Evolutionary conservation across 2,329 filamentous ascomycete species (phyloP).

Genomic region (Fusarium redolens): DNA sequence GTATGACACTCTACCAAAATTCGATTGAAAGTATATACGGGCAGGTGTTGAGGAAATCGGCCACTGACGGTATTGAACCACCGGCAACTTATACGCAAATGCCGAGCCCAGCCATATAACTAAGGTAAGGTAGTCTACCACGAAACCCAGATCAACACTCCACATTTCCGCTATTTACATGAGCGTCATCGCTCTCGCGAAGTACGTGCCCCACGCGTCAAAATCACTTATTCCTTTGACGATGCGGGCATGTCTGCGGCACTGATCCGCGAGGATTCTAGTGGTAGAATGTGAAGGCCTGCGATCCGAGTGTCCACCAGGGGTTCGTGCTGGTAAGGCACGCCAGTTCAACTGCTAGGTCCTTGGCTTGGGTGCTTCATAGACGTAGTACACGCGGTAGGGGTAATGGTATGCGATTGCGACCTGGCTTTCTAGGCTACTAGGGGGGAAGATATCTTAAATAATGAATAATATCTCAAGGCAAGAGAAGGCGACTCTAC

Average conservation of each 20-base stretch:
- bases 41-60: neutral
- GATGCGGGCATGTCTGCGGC: neutral
- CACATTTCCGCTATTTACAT: too few species aligned
- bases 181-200: too few species aligned
- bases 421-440: neutral
- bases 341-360: neutral
- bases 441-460: neutral
- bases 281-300: neutral
- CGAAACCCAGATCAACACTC: neutral
- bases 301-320: neutral
- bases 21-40: neutral
- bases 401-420: neutral
- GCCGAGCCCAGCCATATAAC: slow-evolving; percentile 28
- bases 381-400: neutral
- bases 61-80: slow-evolving; percentile 6
- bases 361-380: neutral
- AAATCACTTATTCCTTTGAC: neutral
- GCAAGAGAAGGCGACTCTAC: neutral
- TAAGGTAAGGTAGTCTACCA: neutral
- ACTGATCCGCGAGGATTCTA: neutral
- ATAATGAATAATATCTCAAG: neutral
- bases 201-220: neutral
- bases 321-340: neutral
- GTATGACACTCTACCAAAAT: neutral
- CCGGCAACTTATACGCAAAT: slow-evolving; percentile 29